Conservation (phyloP, 768 basidiomycete genomes). For the Baorangia bicolor region DNA sequence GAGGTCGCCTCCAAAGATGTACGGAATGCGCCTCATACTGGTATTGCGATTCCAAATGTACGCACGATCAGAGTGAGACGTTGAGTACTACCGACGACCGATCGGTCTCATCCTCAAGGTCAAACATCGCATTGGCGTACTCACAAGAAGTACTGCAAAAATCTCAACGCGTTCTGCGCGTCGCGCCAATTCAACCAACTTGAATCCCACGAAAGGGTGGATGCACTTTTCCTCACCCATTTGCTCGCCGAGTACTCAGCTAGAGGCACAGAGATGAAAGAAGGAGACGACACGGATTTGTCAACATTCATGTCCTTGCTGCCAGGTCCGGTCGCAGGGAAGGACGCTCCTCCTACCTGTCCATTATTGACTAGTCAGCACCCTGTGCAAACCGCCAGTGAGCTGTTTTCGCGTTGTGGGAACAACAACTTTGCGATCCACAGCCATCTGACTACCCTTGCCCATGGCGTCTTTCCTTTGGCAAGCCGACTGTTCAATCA, state of each 20-base stretch:
- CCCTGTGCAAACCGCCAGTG: conserved; percentile 20
- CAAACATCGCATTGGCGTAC: conserved; percentile 66
- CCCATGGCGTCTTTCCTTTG: conserved; percentile 72
- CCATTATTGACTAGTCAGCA: conserved; percentile 28
- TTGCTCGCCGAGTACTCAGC: conserved; percentile 44
- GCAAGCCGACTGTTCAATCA: conserved; percentile 85
- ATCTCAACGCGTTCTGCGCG: conserved; percentile 44
- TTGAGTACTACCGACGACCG: conserved; percentile 8
- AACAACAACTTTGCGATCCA: conserved; percentile 84
- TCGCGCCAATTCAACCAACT: conserved; percentile 50
- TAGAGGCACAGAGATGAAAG: neutral
- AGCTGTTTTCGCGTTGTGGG: conserved; percentile 59
- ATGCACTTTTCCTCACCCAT: conserved; percentile 65
- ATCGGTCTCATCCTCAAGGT: conserved; percentile 41
- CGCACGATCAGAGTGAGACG: conserved; percentile 22
- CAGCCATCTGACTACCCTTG: conserved; percentile 66
- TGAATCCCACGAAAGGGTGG: conserved; percentile 52
- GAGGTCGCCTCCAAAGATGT: conserved; percentile 49
- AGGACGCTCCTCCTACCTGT: conserved; percentile 33
- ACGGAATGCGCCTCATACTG: conserved; percentile 67
- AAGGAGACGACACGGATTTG: conserved; percentile 27
- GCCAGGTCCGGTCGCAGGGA: conserved; percentile 36
- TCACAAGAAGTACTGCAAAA: conserved; percentile 71
- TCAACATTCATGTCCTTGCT: conserved; percentile 45
- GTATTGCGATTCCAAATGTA: conserved; percentile 71